Conservation (phyloP, 225 moss, liverwort and hornwort species). For the Pseudisothecium myosuroides region DNA sequence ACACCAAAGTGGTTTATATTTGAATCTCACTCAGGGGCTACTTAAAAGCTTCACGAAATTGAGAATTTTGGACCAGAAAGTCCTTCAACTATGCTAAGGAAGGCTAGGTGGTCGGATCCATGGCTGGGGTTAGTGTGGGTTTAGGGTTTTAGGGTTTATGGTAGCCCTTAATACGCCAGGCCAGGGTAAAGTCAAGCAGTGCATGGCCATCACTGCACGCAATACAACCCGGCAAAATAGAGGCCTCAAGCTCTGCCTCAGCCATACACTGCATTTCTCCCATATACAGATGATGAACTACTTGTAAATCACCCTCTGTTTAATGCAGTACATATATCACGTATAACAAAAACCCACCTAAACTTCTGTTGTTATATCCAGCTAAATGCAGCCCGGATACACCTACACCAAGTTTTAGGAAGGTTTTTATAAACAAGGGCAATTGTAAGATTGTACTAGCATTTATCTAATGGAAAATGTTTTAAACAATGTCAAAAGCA, state of each 20-base stretch:
- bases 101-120: neutral
- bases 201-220: neutral
- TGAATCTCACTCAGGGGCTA: neutral
- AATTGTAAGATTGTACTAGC: neutral
- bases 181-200: neutral
- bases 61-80: neutral
- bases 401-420: neutral
- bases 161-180: neutral
- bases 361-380: neutral
- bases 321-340: neutral
- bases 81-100: neutral
- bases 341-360: neutral
- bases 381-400: fast-evolving
- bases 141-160: no score
- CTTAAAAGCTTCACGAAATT: neutral
- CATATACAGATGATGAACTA: neutral
- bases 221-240: neutral
- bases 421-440: neutral
- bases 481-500: neutral
- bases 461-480: neutral
- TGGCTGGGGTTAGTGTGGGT: neutral
- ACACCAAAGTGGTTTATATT: neutral
- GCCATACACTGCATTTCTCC: neutral
- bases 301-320: neutral
- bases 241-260: neutral